These are phyloP conservation scores for Evernia prunastri DNA, from an alignment of 495 filamentous ascomycete genomes.

Conservation along the genomic window DNA sequence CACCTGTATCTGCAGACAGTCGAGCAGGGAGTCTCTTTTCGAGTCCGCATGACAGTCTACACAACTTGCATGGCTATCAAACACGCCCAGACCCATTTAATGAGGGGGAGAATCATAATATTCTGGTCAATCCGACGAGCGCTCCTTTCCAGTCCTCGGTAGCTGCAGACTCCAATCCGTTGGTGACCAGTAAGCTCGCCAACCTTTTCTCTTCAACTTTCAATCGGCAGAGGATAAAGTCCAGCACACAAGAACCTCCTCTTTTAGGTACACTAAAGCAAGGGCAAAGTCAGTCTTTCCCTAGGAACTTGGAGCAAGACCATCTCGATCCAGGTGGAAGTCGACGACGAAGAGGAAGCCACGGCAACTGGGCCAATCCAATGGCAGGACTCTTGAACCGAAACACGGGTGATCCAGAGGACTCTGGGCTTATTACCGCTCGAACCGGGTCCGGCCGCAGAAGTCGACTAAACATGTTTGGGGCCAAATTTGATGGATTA, in stretches of 20 bases:
- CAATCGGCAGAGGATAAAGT: constrained; percentile 65
- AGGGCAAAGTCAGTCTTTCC: constrained; percentile 77
- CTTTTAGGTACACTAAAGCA: constrained; percentile 66
- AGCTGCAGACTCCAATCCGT: constrained; percentile 23
- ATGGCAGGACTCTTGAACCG: constrained; percentile 48
- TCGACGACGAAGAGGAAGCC: constrained; percentile 56
- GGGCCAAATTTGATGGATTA: constrained; percentile 51
- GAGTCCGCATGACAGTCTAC: constrained; percentile 58
- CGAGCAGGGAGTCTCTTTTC: constrained; percentile 58
- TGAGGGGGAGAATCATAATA: constrained; percentile 32
- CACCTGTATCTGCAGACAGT: constrained; percentile 61
- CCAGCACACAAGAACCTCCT: constrained; percentile 59
- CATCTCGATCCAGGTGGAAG: constrained; percentile 61
- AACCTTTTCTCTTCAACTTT: constrained; percentile 55
- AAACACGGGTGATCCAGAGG: constrained; percentile 35
- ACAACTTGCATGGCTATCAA: constrained; percentile 40
- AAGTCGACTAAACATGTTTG: constrained; percentile 56
- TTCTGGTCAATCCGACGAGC: constrained; percentile 31
- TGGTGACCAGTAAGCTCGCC: constrained; percentile 48
- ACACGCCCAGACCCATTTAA: constrained; percentile 21
- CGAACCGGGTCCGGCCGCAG: constrained; percentile 40
- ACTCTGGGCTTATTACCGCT: constrained; percentile 38
- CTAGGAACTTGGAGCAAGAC: constrained; percentile 56
- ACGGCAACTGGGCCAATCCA: constrained; percentile 57
- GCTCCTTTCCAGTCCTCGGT: constrained; percentile 27